Evolutionary conservation across 1,139 yeast species (phyloP), one percentile per base, ranked within the genome.

Genomic region (Pichia kudriavzevii): DNA sequence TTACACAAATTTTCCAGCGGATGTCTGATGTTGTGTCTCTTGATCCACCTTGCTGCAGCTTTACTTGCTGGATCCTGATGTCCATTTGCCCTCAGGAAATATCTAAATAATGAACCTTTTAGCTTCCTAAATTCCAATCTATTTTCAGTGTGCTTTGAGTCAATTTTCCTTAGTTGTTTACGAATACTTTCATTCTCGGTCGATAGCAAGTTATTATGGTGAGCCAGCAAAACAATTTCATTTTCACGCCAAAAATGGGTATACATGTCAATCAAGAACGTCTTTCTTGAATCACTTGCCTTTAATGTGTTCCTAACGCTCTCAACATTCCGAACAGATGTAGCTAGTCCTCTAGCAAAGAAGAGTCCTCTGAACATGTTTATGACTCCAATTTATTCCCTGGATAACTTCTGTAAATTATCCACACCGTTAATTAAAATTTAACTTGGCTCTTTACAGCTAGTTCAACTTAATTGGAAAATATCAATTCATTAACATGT

Each of bases 191-290:
- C 69, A 53, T 81, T 78, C 46, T 91, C 97, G 13, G 61, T 53
- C 50, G 83, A 79, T 39, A 72, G 60, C 48, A 88, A 62, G 53
- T 87, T 85, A 57, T 85, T 85, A 61, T 84, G 93, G 60, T 88
- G 97, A 9, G 76, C 73, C 47, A 83, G 78, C 38, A 88, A 66
- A 19, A 87, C 66, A 31, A 87, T 74, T 28, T 81, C 76, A 54
- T 76, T 76, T 30, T 61, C 64, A 41, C 79, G 78, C 61, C 87
- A 70, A 45, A 85, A 57, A 44, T 79, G 63, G 44, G 83, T 73
- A 66, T 88, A 88, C 47, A 72, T 66, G 59, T 88, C 95, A 42
- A 88, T 66, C 43, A 88, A 66, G 51, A 76, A 85, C 0, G 96
- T 87, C 64, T 88, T 88, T 59, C 96, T 70, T 3, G 85, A 73